Evolutionary conservation across 2,329 filamentous ascomycete species (phyloP), one percentile per base, ranked within the genome.

Genomic region (Aspergillus brasiliensis): DNA sequence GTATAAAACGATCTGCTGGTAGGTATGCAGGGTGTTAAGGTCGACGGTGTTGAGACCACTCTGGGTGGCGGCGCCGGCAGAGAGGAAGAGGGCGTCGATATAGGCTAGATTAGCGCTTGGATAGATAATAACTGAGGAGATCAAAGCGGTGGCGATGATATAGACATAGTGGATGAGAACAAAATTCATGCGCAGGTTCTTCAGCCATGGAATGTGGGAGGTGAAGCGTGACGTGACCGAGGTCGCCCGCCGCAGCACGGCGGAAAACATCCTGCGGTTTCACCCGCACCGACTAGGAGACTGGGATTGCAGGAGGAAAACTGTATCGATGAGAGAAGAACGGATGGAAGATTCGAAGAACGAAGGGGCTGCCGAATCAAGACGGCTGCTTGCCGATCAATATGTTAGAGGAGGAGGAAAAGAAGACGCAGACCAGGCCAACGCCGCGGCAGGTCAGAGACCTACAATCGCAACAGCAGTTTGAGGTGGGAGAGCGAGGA

Each of bases 31-130:
- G 10, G 75, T 62, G 73, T 92, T 91, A 58, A 91, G 68, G 69
- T 91, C 75, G 53, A 81, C 64, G 3, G 94, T 91, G 74, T 99
- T 99, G 62, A 99, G 80, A 1, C 95, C 95, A 64, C 92, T 96
- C 77, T 99, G 95, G 0, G 94, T 98, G 63, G 92, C 89, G 59
- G 91, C 83, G 53, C 95, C 94, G 56, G 86, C 88, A n/a, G 90
- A 86, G 68, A 97, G 91, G 81, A 96, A 91, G 15, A 99, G 84
- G 2, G 92, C 88, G 80, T 99, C 93, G 67, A 95, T 91, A 71
- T 96, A 99, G 2, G 76, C 63, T 60, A 97, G 74, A 15, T 86
- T 78, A 25, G 86, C 85, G 3, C 79, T 80, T 17, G 84, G 85
- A 68, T 86, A 97, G 17, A 99, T 75, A 53, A 96, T 81, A 65